Evolutionary conservation across 345 rosid species (phyloP).

Genomic region (Lumnitzera littorea): DNA sequence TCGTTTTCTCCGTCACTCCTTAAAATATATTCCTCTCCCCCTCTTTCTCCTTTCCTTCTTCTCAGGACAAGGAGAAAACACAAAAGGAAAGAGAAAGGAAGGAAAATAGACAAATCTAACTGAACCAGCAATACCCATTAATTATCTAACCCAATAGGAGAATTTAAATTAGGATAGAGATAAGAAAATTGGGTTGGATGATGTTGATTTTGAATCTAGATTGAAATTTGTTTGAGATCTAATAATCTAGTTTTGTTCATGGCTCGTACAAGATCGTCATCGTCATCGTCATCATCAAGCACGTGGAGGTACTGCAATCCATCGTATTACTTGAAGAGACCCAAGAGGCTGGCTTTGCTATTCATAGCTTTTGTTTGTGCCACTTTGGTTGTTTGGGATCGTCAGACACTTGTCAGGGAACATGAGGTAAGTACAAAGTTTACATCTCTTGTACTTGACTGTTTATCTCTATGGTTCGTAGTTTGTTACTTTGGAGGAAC

Average conservation of each 20-base stretch:
- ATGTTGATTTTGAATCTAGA: background rate
- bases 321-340: slow-evolving; percentile 62
- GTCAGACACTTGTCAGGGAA: slow-evolving; percentile 65
- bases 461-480: no score
- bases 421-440: slow-evolving; percentile 40
- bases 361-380: slow-evolving; percentile 56
- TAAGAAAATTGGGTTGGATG: background rate
- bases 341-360: slow-evolving; percentile 64
- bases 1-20: no score
- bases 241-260: slow-evolving; percentile 6
- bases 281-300: slow-evolving; percentile 27
- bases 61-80: no score
- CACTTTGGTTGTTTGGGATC: slow-evolving; percentile 75
- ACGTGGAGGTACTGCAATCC: slow-evolving; percentile 63
- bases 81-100: no score
- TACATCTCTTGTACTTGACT: background rate
- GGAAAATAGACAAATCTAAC: no score
- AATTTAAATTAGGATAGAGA: no score
- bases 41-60: no score
- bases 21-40: no score
- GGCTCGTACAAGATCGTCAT: slow-evolving; percentile 47
- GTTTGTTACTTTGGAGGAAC: no score
- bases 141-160: no score
- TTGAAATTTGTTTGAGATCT: background rate
- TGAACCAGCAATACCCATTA: no score